Base-by-base conservation (phyloP, 768 basidiomycete species). In the Rhodotorula diobovata region DNA sequence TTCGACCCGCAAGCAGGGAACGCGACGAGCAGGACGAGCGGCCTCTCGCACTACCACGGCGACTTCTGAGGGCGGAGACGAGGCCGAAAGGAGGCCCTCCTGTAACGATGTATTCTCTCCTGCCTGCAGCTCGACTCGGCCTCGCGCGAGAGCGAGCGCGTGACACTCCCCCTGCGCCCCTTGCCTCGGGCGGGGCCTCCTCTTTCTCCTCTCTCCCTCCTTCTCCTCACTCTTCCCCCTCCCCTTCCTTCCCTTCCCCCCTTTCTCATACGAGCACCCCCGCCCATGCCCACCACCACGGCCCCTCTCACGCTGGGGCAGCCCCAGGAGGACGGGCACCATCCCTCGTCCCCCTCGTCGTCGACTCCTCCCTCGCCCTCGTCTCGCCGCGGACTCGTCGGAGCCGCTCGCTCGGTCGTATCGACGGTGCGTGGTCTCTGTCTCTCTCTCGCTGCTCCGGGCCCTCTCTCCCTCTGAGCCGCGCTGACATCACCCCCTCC, bases 11-110 rank as follows among this genome's bases (percentile, higher is more conserved):
- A 51, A 1, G 61, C 63, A 12, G 72, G 70, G 2, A 65, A 74
- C 43, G 28, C 39, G 37, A 50, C 60, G 20, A 41, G 11, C 4
- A 32, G 62, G 21, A 62, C 61, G 41, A 46, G n/a, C 4, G 67
- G 61, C 9, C 46, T 76, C 7, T n/a, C 57, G 58, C 77, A 78
- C 48, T 78, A 74, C 58, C 72, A 77, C n/a, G 75, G 74, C 28
- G 72, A 73, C 6, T 67, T 73, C n/a, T 39, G 32, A 45, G 2
- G n/a, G n/a, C 48, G 48, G 25, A 4, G 14, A 2, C 11, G 4
- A 50, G 23, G 48, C 3, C 23, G 25, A 11, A 7, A 18, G 3
- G 14, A 15, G 41, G 41, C 8, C 41, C 32, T 16, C 32, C 16
- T 35, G 32, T 15, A 35, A 53, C 37, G 61, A 37, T 23, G 8